A percentile compares a stretch with the other conserved stretches of the same genome.
These are phyloP conservation scores for Fusarium coicis DNA, from an alignment of 2,329 filamentous ascomycete species.

Conservation along the genomic window DNA sequence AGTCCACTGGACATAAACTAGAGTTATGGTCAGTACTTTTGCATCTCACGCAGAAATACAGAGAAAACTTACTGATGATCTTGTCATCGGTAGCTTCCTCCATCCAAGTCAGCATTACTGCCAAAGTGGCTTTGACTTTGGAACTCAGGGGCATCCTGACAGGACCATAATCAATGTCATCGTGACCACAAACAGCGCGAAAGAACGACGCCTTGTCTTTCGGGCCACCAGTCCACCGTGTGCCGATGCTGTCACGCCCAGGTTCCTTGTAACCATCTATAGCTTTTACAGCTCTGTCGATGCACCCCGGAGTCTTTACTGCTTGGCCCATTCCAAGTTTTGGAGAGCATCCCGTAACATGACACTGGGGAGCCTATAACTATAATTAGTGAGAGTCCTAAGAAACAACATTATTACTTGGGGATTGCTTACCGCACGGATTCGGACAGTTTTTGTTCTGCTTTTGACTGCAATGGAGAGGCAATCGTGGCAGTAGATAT, in stretches of 20 bases:
- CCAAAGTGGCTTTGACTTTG: conserved; percentile 48
- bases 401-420: background rate
- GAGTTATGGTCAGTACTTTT: rapidly evolving
- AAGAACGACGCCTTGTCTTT: conserved; percentile 29
- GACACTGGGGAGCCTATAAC: background rate
- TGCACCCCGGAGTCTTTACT: background rate
- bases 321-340: background rate
- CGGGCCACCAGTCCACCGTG: background rate
- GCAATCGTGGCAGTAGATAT: conserved; percentile 48
- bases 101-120: conserved; percentile 49
- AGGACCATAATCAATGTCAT: background rate
- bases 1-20: conserved; percentile 53
- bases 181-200: conserved; percentile 12
- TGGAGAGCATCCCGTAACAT: rapidly evolving
- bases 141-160: conserved; percentile 41
- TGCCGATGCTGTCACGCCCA: conserved; percentile 40
- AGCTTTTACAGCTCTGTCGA: rapidly evolving
- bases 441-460: too few relatives aligned
- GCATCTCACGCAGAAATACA: rapidly evolving
- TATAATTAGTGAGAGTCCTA: background rate
- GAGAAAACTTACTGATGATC: conserved; percentile 49
- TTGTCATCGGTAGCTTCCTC: conserved; percentile 49
- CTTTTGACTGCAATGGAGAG: background rate
- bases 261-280: conserved; percentile 13
- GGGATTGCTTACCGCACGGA: background rate